These are phyloP conservation scores for Teratosphaeriaceae sp. DNA, from an alignment of 2,329 filamentous ascomycete genomes.

Conservation along the genomic window DNA sequence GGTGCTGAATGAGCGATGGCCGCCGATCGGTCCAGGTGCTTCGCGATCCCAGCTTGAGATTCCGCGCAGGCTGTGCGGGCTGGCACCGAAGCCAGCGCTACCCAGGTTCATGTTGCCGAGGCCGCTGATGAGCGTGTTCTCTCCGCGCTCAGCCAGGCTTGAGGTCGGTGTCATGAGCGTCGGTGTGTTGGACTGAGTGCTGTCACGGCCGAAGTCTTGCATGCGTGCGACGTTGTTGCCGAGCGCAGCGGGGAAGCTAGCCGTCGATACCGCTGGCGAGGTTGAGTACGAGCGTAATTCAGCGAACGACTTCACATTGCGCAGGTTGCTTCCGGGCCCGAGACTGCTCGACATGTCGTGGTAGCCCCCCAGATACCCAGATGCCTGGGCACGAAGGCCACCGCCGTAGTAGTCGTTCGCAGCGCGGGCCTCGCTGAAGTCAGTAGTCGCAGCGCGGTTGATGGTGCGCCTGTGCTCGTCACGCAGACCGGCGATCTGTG, in stretches of 20 bases:
- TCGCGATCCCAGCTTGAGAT: conserved; percentile 56
- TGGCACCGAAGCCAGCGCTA: conserved; percentile 42
- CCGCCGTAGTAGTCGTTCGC: conserved; percentile 68
- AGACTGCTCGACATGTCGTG: conserved; percentile 63
- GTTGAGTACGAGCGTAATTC: conserved; percentile 93
- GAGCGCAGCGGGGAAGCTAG: conserved; percentile 71
- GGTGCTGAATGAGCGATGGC: conserved; percentile 56
- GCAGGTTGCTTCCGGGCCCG: conserved; percentile 69
- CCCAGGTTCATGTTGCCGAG: conserved; percentile 55
- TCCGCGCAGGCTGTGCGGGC: conserved; percentile 53
- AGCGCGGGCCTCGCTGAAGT: conserved; percentile 79
- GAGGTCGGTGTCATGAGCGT: conserved; percentile 54
- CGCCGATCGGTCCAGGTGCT: conserved; percentile 55
- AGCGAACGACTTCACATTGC: conserved; percentile 93
- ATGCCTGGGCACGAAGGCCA: conserved; percentile 70
- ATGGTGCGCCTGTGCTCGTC: conserved; percentile 78
- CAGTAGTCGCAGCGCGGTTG: conserved; percentile 92
- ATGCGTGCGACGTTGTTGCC: conserved; percentile 57
- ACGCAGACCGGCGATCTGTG: conserved; percentile 60
- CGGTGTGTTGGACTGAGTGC: conserved; percentile 57
- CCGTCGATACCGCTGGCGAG: conserved; percentile 82
- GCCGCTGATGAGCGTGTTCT: conserved; percentile 53
- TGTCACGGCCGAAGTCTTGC: conserved; percentile 52
- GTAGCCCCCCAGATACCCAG: conserved; percentile 69
- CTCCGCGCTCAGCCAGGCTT: conserved; percentile 24